A percentile compares a stretch with the other conserved stretches of the same genome.
Conservation (phyloP, 345 rosid genomes). For the Stellera chamaejasme region DNA sequence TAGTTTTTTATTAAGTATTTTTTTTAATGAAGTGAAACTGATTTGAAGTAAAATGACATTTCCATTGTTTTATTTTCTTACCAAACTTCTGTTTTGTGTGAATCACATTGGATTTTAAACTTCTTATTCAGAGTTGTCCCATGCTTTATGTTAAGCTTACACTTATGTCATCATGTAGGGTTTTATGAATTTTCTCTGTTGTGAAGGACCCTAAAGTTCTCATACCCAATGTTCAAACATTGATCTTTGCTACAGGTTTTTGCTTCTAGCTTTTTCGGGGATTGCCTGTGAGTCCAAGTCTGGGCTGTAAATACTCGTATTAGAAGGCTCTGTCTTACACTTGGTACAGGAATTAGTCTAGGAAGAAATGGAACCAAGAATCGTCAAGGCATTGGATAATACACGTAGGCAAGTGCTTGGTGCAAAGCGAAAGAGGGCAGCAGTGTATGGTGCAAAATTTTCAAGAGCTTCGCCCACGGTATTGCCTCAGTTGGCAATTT, state of each 20-base stretch:
- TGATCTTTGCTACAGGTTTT: slow-evolving; percentile 23
- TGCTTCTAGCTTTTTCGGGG: slow-evolving; percentile 17
- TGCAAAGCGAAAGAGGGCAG: slow-evolving; percentile 41
- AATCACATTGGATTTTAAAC: no score
- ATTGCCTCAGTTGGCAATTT: slow-evolving; percentile 25
- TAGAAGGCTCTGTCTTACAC: slow-evolving; percentile 31
- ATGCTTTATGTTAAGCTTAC: no score
- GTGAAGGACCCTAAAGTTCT: no score
- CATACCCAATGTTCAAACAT: background rate
- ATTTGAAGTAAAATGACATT: no score
- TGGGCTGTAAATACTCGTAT: slow-evolving; percentile 21
- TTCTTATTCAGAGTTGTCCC: no score
- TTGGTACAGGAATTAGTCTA: slow-evolving; percentile 42
- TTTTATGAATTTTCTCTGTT: no score
- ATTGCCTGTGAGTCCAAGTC: slow-evolving; percentile 30
- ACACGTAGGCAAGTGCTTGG: slow-evolving; percentile 18
- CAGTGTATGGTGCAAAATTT: slow-evolving; percentile 20
- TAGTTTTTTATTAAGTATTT: no score
- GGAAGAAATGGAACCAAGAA: slow-evolving; percentile 52
- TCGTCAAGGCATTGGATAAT: slow-evolving; percentile 36
- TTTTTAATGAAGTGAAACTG: no score
- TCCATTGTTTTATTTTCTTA: no score
- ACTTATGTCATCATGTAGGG: no score
- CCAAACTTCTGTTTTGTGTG: no score
- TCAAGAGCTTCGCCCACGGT: slow-evolving; percentile 28